Percentiles rank a stretch among this genome's conserved stretches.
These are phyloP conservation scores for Mycena haematopus DNA, from an alignment of 768 basidiomycete species.

Conservation along the genomic window DNA sequence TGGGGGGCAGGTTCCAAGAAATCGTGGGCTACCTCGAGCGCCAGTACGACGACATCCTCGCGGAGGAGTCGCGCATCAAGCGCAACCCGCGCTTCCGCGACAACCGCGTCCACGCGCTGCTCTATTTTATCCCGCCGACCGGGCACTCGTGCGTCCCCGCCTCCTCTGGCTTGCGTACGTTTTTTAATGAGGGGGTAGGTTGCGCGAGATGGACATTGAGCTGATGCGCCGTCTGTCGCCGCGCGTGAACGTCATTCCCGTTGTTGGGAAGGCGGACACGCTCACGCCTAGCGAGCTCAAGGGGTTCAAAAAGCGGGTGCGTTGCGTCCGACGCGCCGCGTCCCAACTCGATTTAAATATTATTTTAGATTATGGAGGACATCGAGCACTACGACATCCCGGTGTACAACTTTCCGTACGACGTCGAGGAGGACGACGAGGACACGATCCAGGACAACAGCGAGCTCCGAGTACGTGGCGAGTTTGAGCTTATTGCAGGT, in stretches of 20 bases:
- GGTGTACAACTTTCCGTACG: conserved; percentile 99
- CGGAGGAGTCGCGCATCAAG: conserved; percentile 98
- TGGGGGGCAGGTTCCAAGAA: conserved; percentile 81
- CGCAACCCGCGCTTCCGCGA: conserved; percentile 99
- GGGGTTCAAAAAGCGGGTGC: conserved; percentile 93
- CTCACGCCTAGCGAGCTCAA: conserved; percentile 91
- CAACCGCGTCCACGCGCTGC: conserved; percentile 93
- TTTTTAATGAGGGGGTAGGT: conserved; percentile 44
- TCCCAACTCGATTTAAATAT: conserved; percentile 5
- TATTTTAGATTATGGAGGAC: conserved; percentile 94
- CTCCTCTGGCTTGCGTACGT: neutral
- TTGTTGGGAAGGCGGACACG: conserved; percentile 95
- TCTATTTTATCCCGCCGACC: conserved; percentile 99
- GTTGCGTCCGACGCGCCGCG: conserved; percentile 25
- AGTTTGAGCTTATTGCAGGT: conserved; percentile 33
- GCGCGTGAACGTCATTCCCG: conserved; percentile 98
- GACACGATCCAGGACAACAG: conserved; percentile 98
- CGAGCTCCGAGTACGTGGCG: conserved; percentile 74
- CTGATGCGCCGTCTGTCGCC: conserved; percentile 98
- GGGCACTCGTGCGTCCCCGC: conserved; percentile 81
- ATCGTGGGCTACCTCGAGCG: conserved; percentile 96
- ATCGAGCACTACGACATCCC: conserved; percentile 99
- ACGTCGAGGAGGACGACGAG: conserved; percentile 98
- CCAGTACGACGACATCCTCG: conserved; percentile 98
- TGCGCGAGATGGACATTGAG: conserved; percentile 99